These are phyloP conservation scores for Cynara cardunculus DNA, from an alignment of 129 eudicot species.

Conservation along the genomic window DNA sequence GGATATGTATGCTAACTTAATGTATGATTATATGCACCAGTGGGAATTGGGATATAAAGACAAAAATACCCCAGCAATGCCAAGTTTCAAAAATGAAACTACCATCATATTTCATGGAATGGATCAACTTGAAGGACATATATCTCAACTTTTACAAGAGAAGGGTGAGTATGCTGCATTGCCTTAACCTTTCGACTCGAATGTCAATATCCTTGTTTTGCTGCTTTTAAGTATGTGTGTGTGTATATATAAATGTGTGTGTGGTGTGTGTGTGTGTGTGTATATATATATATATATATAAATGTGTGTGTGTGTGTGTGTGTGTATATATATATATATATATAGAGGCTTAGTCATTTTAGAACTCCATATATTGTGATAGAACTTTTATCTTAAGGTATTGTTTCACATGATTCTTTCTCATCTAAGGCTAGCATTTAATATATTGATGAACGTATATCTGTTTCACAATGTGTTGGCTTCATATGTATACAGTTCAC, in stretches of 20 bases:
- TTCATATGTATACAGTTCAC: too few species aligned
- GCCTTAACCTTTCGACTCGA: background rate
- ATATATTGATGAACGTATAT: too few species aligned
- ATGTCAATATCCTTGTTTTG: background rate
- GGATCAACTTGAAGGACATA: conserved; percentile 94
- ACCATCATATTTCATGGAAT: conserved; percentile 85
- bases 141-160: conserved; percentile 81
- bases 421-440: too few species aligned
- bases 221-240: background rate
- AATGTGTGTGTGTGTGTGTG: too few species aligned
- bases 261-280: too few species aligned
- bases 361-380: too few species aligned
- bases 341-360: too few species aligned
- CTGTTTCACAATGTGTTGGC: too few species aligned
- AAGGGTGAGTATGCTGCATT: conserved; percentile 57
- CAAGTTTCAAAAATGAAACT: conserved; percentile 56
- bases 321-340: too few species aligned
- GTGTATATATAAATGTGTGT: background rate
- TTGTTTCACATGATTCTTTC: too few species aligned
- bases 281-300: too few species aligned
- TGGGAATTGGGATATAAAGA: conserved; percentile 97
- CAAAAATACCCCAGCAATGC: conserved; percentile 88
- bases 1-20: conserved; percentile 22
- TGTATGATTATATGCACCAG: conserved; percentile 37
- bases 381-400: too few species aligned